phyloP scores from a whole-genome alignment of 2,329 filamentous ascomycete genomes.

The Teratosphaeria gauchensis region DNA sequence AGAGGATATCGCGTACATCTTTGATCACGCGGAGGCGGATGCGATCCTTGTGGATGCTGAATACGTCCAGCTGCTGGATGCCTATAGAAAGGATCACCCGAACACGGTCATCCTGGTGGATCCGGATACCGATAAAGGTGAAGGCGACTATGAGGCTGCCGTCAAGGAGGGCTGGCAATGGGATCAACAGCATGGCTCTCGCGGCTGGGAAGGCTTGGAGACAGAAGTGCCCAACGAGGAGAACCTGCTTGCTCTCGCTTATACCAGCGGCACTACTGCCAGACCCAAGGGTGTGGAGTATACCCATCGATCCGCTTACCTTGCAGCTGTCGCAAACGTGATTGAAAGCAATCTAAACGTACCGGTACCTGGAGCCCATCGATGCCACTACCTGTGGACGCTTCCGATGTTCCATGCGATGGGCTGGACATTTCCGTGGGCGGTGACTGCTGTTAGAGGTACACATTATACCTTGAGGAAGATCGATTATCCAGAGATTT shows the following conservation, averaged over 20 bases:
- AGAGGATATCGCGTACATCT: constrained; percentile 84
- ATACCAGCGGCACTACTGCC: constrained; percentile 89
- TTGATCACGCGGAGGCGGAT: constrained; percentile 79
- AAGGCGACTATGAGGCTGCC: constrained; percentile 73
- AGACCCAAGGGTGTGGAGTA: constrained; percentile 87
- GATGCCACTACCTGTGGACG: constrained; percentile 55
- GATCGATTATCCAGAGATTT: constrained; percentile 89
- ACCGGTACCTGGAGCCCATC: constrained; percentile 14
- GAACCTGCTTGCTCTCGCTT: constrained; percentile 73
- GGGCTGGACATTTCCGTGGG: constrained; percentile 44
- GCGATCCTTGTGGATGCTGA: constrained; percentile 79
- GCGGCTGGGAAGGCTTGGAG: constrained; percentile 70
- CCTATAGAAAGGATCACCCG: constrained; percentile 52
- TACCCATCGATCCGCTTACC: constrained; percentile 78
- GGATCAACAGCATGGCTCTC: constrained; percentile 55
- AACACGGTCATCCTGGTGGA: constrained; percentile 67
- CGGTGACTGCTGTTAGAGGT: constrained; percentile 84
- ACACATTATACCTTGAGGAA: constrained; percentile 91
- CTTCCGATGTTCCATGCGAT: constrained; percentile 73
- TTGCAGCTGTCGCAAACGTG: constrained; percentile 69
- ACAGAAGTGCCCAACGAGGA: constrained; percentile 66
- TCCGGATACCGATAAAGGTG: constrained; percentile 68
- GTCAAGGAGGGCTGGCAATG: constrained; percentile 69
- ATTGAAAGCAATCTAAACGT: constrained; percentile 76
- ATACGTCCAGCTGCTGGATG: constrained; percentile 59